phyloP scores from a whole-genome alignment of 805 yeast genomes.

The Kluyveromyces lactis region DNA sequence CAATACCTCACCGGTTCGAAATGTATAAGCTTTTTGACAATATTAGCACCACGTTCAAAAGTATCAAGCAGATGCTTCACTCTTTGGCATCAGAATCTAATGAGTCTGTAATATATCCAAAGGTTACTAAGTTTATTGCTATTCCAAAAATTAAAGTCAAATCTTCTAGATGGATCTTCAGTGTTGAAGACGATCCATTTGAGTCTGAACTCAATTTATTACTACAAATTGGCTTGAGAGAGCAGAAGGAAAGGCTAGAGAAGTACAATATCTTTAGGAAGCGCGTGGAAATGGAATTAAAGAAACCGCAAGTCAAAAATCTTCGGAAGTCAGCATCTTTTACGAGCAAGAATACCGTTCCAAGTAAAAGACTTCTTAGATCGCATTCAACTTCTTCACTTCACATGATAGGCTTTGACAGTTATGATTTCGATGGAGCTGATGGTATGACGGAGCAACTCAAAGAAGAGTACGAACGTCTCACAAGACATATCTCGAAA shows the following conservation, averaged over 20 bases:
- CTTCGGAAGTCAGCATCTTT: background rate
- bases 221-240: conserved; percentile 56
- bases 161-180: conserved; percentile 48
- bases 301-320: background rate
- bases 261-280: conserved; percentile 38
- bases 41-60: conserved; percentile 56
- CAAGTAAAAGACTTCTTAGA: background rate
- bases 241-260: conserved; percentile 52
- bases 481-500: conserved; percentile 42
- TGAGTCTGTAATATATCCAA: conserved; percentile 33
- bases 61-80: conserved; percentile 49
- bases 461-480: conserved; percentile 9
- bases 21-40: conserved; percentile 78
- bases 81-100: conserved; percentile 38
- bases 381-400: background rate
- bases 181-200: conserved; percentile 84
- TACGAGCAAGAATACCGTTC: background rate
- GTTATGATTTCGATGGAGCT: background rate
- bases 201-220: conserved; percentile 64
- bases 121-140: conserved; percentile 32
- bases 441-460: background rate
- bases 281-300: conserved; percentile 11
- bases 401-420: background rate
- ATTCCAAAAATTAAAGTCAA: conserved; percentile 53
- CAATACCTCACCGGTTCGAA: conserved; percentile 65